Evolutionary conservation across 2,329 filamentous ascomycete genomes (phyloP).

Genomic region (Tolypocladium inflatum): DNA sequence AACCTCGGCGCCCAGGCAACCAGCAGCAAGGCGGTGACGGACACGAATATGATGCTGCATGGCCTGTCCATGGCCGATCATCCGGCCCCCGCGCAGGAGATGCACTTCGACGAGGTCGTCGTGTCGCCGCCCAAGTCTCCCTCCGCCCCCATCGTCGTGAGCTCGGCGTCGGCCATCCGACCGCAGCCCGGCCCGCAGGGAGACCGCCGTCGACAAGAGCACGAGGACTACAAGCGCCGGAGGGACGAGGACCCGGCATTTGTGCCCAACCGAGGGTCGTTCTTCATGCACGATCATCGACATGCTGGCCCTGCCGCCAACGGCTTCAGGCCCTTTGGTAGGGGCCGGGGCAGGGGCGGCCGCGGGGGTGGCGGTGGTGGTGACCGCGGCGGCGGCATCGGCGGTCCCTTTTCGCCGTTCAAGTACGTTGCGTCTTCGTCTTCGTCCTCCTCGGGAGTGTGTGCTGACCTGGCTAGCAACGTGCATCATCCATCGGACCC

Average conservation of each 20-base stretch:
- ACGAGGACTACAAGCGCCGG: conserved; percentile 84
- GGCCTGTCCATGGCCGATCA: conserved; percentile 37
- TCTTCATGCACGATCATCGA: conserved; percentile 95
- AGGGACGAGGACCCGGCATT: conserved; percentile 85
- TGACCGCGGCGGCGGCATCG: conserved; percentile 44
- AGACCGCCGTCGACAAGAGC: conserved; percentile 71
- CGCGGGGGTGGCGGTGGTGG: conserved; percentile 22
- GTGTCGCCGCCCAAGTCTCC: conserved; percentile 29
- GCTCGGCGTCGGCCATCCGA: conserved; percentile 38
- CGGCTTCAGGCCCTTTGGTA: conserved; percentile 63
- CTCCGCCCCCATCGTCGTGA: conserved; percentile 43
- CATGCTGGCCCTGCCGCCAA: conserved; percentile 69
- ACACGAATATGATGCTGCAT: conserved; percentile 52
- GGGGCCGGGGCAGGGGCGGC: conserved; percentile 54
- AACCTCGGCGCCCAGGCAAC: conserved; percentile 26
- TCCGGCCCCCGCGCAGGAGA: conserved; percentile 29
- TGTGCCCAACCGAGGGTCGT: conserved; percentile 86
- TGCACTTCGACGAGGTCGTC: conserved; percentile 36
- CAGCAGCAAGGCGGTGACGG: conserved; percentile 28
- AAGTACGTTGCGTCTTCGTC: conserved; percentile 41
- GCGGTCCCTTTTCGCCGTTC: conserved; percentile 48
- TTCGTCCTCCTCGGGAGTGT: conserved; percentile 8
- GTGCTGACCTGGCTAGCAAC: conserved; percentile 22
- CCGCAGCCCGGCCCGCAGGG: conserved; percentile 46
- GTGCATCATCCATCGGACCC: conserved; percentile 44